Evolutionary conservation across 2,329 filamentous ascomycete genomes (phyloP), one percentile per base, ranked within the genome.

Genomic region (Aspergillus proliferans): DNA sequence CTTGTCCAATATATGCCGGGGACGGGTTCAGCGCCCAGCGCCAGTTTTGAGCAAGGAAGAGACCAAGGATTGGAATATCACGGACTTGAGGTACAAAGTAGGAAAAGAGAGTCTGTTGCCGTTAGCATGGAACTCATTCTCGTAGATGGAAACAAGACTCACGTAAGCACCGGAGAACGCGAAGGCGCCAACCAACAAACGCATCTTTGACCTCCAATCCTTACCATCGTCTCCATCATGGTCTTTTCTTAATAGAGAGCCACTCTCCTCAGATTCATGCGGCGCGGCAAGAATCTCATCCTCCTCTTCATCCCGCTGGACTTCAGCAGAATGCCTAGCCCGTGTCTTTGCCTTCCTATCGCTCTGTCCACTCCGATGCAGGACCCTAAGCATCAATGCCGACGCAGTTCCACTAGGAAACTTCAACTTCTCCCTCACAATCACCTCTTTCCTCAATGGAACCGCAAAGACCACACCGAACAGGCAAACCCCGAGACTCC

Each of bases 401-500:
- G 93, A 97, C 44, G 93, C 94, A 48, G 94, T 97, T 1, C 93
- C 93, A 60, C 88, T 95, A 0, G 93, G 93, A 59, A 98, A 98
- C 64, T 88, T 93, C 50, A 98, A 72, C 65, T 91, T 87, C 72
- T 98, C 93, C 49, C 87, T 76, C 48, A 98, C 88, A 52, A 98
- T 94, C 47, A 97, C 91, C 71, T 98, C 89, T 48, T 84, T 86
- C 43, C 93, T 80, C 47, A 97, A 65, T 1, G 93, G 93, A 12
- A 98, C 92, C 0, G 91, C 93, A 72, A 98, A 97, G 1, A 97
- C 85, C 1, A 97, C 93, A 0, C 93, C 93, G 65, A 98, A 98
- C 63, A 97, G 92, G 65, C 91, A 96, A 14, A 98, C 81, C 0
- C 93, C 93, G 47, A 98, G 68, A 22, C 89, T 87, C 93, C 93